phyloP scores from a whole-genome alignment of 1,284 basidiomycete genomes.

The Irpex rosettiformis region DNA sequence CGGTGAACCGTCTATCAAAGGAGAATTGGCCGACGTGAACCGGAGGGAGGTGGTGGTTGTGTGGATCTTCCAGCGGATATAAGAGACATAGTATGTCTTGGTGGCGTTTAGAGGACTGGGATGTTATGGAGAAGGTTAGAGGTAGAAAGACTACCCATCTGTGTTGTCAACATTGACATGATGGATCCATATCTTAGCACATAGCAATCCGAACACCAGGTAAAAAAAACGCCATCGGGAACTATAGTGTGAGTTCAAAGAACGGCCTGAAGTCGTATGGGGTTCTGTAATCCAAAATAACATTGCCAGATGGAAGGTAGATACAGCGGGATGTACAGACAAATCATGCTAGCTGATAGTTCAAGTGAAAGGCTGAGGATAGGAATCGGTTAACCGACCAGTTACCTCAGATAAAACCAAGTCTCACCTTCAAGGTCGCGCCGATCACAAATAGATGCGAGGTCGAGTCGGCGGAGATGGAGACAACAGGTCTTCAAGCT shows the following conservation, averaged over 20 bases:
- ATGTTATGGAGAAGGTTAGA: not conserved
- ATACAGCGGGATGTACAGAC: not conserved
- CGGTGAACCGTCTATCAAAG: constrained; percentile 5
- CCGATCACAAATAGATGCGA: constrained; percentile 68
- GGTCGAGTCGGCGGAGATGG: constrained; percentile 70
- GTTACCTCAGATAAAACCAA: not conserved
- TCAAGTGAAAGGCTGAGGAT: constrained; percentile 13
- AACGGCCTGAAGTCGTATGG: not conserved
- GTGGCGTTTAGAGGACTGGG: not conserved
- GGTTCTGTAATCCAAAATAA: not conserved
- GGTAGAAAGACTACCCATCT: not conserved
- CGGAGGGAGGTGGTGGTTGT: not conserved
- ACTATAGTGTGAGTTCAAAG: not conserved
- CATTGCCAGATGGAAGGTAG: not conserved
- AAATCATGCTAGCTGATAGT: constrained; percentile 7
- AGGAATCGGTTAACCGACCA: constrained; percentile 20
- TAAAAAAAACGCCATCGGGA: not conserved
- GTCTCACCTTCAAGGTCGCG: constrained; percentile 67
- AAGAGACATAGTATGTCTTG: not conserved
- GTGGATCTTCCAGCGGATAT: constrained; percentile 2
- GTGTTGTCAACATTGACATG: not conserved
- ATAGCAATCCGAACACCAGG: not conserved
- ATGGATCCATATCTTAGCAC: not conserved
- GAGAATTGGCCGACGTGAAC: constrained; percentile 8
- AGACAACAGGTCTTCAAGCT: constrained; percentile 78